Base-by-base conservation (phyloP, 2,329 filamentous ascomycete genomes). In the Colletotrichum ledebouriae region DNA sequence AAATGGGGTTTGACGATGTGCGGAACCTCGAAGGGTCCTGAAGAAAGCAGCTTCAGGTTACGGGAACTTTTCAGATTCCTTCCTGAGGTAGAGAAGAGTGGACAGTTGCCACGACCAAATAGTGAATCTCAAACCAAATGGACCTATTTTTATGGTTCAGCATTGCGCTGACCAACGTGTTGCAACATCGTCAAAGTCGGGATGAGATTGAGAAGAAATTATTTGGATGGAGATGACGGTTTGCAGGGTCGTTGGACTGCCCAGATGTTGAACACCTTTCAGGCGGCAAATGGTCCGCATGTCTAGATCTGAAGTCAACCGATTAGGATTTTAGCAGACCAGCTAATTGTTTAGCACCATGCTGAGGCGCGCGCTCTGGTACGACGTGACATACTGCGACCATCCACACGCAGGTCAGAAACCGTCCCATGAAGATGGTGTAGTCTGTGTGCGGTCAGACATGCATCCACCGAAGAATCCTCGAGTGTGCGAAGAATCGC, bases 401-500 rank as follows among this genome's bases (percentile, higher is more conserved):
- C 34, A 52, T 63, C 59, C 22, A 59, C 59, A 46, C 64, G 25
- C 49, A 62, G 17, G 50, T 44, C 49, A 58, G 34, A 34, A 42
- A 53, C 44, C 44, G 15, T 64, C 65, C 52, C 65, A 67, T 67
- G 20, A 53, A 55, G 46, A 44, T 58, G 29, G 64, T 47, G 60
- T 22, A 15, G 52, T 53, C 60, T 53, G 49, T 59, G 60, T 64
- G 60, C 60, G 42, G 39, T 59, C 41, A 58, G 60, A 55, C 53
- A 47, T 10, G 46, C 59, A 20, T 46, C 7, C 49, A 34, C n/a
- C 17, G 15, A 34, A 59, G 29, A 13, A n/a, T 17, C n/a, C n/a
- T 47, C 41, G 25, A 29, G 12, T 47, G 46, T 46, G 56, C 39
- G 46, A 42, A 22, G 20, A n/a, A 60, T 39, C 15, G 42, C 33